Conservation (phyloP, 768 basidiomycete genomes). For the Cantharellus anzutake region DNA sequence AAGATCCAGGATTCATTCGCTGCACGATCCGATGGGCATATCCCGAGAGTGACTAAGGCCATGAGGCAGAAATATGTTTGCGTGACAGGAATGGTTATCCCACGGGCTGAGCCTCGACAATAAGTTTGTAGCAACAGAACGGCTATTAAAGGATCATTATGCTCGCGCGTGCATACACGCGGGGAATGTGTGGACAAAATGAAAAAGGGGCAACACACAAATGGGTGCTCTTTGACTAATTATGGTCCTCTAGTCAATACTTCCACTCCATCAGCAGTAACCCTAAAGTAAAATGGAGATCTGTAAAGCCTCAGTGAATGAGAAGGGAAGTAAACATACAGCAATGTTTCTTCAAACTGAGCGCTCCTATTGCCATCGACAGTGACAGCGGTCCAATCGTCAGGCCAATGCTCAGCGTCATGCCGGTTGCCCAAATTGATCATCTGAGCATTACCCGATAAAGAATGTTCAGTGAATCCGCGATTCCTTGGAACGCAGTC, state of each 20-base stretch:
- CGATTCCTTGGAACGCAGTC: not conserved
- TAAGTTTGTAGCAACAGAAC: too few relatives aligned
- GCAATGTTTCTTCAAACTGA: constrained; percentile 91
- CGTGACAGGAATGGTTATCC: too few relatives aligned
- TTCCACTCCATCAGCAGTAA: constrained; percentile 1
- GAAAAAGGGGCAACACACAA: too few relatives aligned
- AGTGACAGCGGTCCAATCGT: constrained; percentile 94
- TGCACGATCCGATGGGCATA: too few relatives aligned
- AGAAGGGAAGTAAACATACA: constrained; percentile 35
- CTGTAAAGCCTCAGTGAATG: not conserved
- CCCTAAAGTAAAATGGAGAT: not conserved
- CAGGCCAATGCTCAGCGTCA: constrained; percentile 73
- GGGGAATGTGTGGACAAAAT: too few relatives aligned
- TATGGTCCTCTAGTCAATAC: not conserved
- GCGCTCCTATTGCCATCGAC: constrained; percentile 79
- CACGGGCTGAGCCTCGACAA: too few relatives aligned
- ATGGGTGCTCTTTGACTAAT: not conserved
- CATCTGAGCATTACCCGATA: constrained; percentile 36
- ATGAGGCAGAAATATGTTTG: too few relatives aligned
- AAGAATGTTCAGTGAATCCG: constrained; percentile 1
- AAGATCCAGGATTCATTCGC: too few relatives aligned
- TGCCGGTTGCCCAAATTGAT: constrained; percentile 71
- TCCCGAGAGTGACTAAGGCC: too few relatives aligned
- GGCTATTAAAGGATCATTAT: too few relatives aligned
- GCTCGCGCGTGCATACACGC: too few relatives aligned